Percentiles rank a stretch among this genome's conserved stretches.
phyloP scores from a whole-genome alignment of 140 eudicot genomes.

The Bidens hawaiensis region DNA sequence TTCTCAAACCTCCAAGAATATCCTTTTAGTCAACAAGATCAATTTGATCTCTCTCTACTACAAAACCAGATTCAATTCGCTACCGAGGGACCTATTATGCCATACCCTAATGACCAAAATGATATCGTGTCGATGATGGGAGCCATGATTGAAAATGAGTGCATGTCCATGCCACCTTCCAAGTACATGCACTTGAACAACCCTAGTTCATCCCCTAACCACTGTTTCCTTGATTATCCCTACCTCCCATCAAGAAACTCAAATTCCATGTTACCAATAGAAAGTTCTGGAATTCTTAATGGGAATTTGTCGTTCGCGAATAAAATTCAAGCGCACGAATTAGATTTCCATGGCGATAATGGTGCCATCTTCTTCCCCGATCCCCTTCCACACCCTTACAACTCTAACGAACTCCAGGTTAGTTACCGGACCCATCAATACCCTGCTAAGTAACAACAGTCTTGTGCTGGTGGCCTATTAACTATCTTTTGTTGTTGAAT shows the following conservation, averaged over 20 bases:
- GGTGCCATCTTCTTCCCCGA: constrained; percentile 56
- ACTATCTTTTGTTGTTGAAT: constrained; percentile 6
- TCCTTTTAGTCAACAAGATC: constrained; percentile 44
- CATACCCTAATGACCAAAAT: constrained; percentile 31
- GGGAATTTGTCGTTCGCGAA: constrained; percentile 37
- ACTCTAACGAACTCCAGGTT: constrained; percentile 75
- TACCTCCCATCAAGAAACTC: constrained; percentile 33
- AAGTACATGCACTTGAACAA: constrained; percentile 44
- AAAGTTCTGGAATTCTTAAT: constrained; percentile 41
- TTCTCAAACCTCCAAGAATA: constrained; percentile 38
- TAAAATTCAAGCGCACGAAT: constrained; percentile 56
- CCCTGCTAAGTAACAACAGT: background rate
- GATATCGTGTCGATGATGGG: constrained; percentile 42
- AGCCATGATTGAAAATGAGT: constrained; percentile 50
- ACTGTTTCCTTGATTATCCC: constrained; percentile 43
- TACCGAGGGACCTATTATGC: constrained; percentile 12
- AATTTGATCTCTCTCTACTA: constrained; percentile 42
- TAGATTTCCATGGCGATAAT: constrained; percentile 63
- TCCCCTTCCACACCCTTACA: constrained; percentile 31
- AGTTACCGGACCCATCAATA: no score
- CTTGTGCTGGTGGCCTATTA: background rate
- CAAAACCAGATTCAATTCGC: constrained; percentile 34
- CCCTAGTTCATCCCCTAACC: constrained; percentile 49
- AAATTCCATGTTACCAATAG: constrained; percentile 42
- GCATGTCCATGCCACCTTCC: constrained; percentile 51